A percentile compares a stretch with the other conserved stretches of the same genome.
These are phyloP conservation scores for Mycena olivaceomarginata DNA, from an alignment of 768 basidiomycete species.

Conservation along the genomic window DNA sequence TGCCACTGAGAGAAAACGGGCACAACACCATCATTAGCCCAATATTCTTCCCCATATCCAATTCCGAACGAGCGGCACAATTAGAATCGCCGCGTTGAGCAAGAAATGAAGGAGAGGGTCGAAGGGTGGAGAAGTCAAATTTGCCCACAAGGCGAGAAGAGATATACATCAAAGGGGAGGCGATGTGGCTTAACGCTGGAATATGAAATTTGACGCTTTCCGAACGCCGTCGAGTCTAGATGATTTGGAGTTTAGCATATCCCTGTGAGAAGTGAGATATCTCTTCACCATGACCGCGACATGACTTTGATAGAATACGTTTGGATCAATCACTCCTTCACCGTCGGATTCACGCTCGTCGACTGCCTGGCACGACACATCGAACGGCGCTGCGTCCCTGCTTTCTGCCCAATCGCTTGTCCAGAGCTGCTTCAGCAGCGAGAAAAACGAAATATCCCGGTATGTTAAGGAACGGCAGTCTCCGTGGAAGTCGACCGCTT, in stretches of 20 bases:
- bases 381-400: constrained; percentile 66
- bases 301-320: constrained; percentile 66
- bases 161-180: constrained; percentile 48
- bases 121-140: constrained; percentile 62
- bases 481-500: constrained; percentile 61
- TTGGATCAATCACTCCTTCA: constrained; percentile 60
- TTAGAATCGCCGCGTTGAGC: not conserved
- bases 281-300: constrained; percentile 59
- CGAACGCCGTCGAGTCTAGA: constrained; percentile 22
- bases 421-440: constrained; percentile 62
- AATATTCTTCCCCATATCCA: constrained; percentile 53
- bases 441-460: constrained; percentile 56
- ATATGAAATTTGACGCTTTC: constrained; percentile 8
- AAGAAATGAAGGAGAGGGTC: constrained; percentile 59
- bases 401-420: constrained; percentile 70
- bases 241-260: not conserved
- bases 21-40: constrained; percentile 70
- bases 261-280: not conserved
- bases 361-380: constrained; percentile 67
- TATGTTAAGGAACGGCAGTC: constrained; percentile 65
- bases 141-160: constrained; percentile 54
- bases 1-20: constrained; percentile 73
- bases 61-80: constrained; percentile 10
- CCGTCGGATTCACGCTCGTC: constrained; percentile 61
- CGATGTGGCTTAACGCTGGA: constrained; percentile 29